Conservation (phyloP, 2,329 filamentous ascomycete genomes). For the Westerdykella sp. region DNA sequence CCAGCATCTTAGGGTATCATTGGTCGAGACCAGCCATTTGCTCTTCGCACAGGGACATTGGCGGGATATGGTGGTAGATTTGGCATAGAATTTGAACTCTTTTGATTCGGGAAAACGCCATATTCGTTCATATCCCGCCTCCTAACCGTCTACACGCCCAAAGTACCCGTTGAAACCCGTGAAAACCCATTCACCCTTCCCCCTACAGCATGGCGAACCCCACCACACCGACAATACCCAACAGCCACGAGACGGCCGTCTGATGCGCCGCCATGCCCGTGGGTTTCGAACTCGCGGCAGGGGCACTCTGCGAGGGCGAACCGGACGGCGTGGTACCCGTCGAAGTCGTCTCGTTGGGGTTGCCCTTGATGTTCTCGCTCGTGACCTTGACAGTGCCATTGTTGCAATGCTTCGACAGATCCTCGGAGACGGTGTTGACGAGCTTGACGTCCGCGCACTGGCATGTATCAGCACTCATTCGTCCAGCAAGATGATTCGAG, state of each 20-base stretch:
- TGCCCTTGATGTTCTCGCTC: conserved; percentile 36
- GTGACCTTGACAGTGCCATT: conserved; percentile 51
- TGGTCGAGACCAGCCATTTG: too few species aligned
- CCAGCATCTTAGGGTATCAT: too few species aligned
- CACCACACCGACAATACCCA: conserved; percentile 32
- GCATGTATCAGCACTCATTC: conserved; percentile 4
- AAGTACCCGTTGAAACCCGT: too few species aligned
- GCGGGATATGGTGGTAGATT: too few species aligned
- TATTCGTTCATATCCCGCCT: too few species aligned
- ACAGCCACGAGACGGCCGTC: conserved; percentile 28
- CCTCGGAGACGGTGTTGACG: conserved; percentile 46
- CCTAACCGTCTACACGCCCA: too few species aligned
- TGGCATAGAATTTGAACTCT: too few species aligned
- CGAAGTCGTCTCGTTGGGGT: conserved; percentile 44
- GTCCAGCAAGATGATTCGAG: background rate
- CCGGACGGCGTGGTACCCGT: conserved; percentile 19
- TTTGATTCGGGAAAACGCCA: too few species aligned
- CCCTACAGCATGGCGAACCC: conserved; percentile 25
- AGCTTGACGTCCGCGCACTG: conserved; percentile 72
- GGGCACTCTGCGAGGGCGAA: conserved; percentile 6
- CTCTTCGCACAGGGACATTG: too few species aligned
- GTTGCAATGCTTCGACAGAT: conserved; percentile 47
- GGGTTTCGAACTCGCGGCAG: conserved; percentile 11
- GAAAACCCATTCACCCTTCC: background rate
- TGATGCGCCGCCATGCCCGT: conserved; percentile 21